Base-by-base conservation (phyloP, 208 protist species). In the Herpetomonas muscarum region DNA sequence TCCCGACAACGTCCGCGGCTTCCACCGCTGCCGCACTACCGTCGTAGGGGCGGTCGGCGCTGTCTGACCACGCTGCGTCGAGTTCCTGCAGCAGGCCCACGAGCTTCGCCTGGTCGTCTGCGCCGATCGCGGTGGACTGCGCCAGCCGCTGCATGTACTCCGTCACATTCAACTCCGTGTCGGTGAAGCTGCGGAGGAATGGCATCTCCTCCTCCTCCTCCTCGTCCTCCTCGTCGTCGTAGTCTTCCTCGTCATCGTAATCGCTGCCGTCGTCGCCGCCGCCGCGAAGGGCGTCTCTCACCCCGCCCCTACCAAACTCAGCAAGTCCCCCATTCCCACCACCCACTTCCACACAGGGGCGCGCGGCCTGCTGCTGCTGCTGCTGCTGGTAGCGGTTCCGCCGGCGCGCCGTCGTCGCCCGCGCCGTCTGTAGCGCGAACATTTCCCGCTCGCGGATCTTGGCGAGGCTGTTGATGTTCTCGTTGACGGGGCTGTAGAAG, bases 401-500 rank as follows among this genome's bases (percentile, higher is more conserved):
- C n/a, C n/a, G n/a, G n/a, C n/a, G n/a, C n/a, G n/a, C n/a, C n/a
- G n/a, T n/a, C n/a, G n/a, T n/a, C 10, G 0, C 68, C 26, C 44
- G 70, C 64, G 52, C 61, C 30, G 61, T 67, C 39, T 52, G 51
- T 30, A 67, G 51, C 25, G 61, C 61, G 25, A 29, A 30, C 37
- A 42, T 42, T 31, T 81, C 73, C 26, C 66, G 66, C 31, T 64
- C 56, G 21, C 72, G 63, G 36, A 84, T 76, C 51, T 84, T 84
- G 17, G 77, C 74, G 7, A 74, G 34, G 37, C 65, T 83, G 63
- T 87, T 82, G 41, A 87, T 61, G 39, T 82, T 87, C 5, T 72
- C 66, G 36, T 80, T 74, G 9, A 82, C 64, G 17, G 45, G 50
- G 49, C 55, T 63, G 54, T 77, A 87, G 30, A 69, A 75, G 9